Evolutionary conservation across 2,329 filamentous ascomycete genomes (phyloP).

Genomic region (Calonectria montana): DNA sequence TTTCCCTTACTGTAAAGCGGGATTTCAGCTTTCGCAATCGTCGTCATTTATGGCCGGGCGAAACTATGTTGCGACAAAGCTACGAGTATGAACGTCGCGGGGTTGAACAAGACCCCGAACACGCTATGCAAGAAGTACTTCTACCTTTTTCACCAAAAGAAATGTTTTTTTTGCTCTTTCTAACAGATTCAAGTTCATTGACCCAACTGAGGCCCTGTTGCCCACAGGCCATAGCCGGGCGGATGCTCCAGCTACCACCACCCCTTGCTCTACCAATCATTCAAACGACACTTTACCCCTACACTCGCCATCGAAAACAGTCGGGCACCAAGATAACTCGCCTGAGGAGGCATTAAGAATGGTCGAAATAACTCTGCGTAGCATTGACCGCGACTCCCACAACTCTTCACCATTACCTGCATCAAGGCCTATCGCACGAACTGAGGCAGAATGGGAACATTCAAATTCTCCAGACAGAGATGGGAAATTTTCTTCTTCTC

Average conservation of each 20-base stretch:
- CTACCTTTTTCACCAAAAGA: not conserved
- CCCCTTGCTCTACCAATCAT: not conserved
- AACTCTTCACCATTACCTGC: not conserved
- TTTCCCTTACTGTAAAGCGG: not conserved
- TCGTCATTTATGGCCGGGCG: not conserved
- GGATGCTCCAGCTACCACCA: not conserved
- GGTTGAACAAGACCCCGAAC: not conserved
- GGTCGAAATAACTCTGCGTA: not conserved
- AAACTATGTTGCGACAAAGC: not conserved
- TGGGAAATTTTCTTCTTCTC: no score
- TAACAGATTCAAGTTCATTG: not conserved
- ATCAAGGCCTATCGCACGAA: not conserved
- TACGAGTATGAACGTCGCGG: not conserved
- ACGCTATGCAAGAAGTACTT: not conserved
- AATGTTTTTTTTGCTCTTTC: not conserved
- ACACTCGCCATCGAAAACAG: not conserved
- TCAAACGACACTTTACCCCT: not conserved
- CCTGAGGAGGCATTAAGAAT: not conserved
- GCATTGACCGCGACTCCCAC: not conserved
- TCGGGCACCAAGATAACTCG: not conserved
- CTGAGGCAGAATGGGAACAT: not conserved
- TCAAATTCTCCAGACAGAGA: not conserved
- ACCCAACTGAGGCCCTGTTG: not conserved
- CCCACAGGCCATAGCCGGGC: not conserved
- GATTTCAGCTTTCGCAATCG: not conserved